These are phyloP conservation scores for Solanum corneliomulleri DNA, from an alignment of 257 asterid genomes.

Conservation along the genomic window DNA sequence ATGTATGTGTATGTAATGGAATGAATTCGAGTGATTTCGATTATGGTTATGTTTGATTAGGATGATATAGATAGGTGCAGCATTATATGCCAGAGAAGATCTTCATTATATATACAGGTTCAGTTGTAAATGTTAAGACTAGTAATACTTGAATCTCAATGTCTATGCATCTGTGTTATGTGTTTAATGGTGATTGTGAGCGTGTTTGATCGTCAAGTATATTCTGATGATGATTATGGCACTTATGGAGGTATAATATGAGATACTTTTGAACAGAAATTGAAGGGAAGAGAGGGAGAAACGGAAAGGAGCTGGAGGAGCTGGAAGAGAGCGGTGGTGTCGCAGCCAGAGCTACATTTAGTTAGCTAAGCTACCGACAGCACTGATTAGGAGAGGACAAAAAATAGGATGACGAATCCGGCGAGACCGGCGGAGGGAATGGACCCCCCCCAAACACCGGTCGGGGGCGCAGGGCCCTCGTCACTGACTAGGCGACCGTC, in stretches of 20 bases:
- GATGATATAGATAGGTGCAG: neutral
- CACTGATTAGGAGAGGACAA: neutral
- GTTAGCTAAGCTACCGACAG: neutral
- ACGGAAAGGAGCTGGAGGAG: neutral
- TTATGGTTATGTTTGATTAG: neutral
- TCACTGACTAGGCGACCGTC: constrained; percentile 68
- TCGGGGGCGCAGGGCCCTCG: constrained; percentile 7
- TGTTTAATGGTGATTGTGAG: neutral
- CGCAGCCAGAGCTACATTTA: neutral
- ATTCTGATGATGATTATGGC: neutral
- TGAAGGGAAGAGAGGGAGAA: neutral
- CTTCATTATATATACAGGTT: neutral
- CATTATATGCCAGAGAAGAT: neutral
- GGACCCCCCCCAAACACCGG: neutral
- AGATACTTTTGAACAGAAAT: neutral
- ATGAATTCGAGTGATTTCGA: neutral
- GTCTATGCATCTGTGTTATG: neutral
- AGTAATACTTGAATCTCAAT: neutral
- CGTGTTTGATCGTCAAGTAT: neutral
- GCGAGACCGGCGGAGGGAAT: neutral
- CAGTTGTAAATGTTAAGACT: neutral
- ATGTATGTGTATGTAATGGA: neutral
- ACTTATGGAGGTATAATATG: neutral
- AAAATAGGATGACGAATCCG: neutral
- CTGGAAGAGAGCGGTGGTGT: constrained; percentile 1